Base-by-base conservation (phyloP, 2,329 filamentous ascomycete species). In the Neonectria hederae region DNA sequence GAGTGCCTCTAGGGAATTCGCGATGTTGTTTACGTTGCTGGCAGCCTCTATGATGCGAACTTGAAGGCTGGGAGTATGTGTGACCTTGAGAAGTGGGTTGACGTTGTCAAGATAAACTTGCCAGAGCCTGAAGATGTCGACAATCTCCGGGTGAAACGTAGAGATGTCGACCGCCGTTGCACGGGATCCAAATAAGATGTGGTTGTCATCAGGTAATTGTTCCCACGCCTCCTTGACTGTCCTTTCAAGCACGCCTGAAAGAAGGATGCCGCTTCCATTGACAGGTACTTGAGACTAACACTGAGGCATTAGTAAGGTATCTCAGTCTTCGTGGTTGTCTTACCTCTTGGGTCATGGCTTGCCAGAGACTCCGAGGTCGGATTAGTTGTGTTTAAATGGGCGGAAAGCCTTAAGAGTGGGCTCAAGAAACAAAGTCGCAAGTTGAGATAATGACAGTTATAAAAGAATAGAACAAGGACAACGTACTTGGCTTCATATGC, bases 51-150 rank as follows among this genome's bases (percentile, higher is more conserved):
- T 80, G 5, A 90, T 82, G 3, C 80, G 81, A 1, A 72, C 68
- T 65, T 89, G 87, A 0, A 89, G 70, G 1, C 75, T 87, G 0
- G 87, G 86, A 0, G 82, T 81, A 67, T 90, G 87, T 0, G 85
- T 84, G 38, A 89, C 79, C 56, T 87, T 89, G n/a, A 89, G 75
- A 2, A 90, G 67, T 0, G 87, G 87, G 65, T 89, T 81, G 54
- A 89, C 82, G 43, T 87, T 87, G 28, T 88, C 82, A 0, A 89
- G 75, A 65, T 86, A 90, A 0, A 83, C 76, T 70, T 89, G 86
- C 86, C 87, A 90, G 0, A 86, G 75, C 24, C 77, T 73, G 62
- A 86, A 83, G 7, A 85, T 82, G 0, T 83, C 77, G 1, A 79
- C 76, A 0, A 79, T 78, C 0, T 79, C 71, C 0, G 83, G 83